Evolutionary conservation across 345 rosid species (phyloP), one percentile per base, ranked within the genome.

Genomic region (Tarenaya hassleriana): DNA sequence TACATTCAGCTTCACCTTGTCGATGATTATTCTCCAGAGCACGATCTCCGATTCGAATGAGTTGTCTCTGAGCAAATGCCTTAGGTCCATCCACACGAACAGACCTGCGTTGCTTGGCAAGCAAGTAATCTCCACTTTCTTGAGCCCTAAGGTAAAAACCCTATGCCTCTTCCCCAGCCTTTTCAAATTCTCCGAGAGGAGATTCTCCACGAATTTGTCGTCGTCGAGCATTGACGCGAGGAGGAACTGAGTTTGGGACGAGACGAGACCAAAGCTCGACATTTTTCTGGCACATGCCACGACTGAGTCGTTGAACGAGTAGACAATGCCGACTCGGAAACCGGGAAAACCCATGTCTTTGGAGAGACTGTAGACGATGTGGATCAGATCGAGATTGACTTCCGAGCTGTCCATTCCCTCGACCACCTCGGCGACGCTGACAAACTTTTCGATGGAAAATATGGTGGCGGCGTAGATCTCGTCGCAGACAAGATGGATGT

Each of bases 301-400:
- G 3, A 87, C 92, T 0, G 7, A 42, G 13, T 87, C 92, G 20
- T 87, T 91, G 68, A 77, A 84, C 0, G 95, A 91, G 45, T 84
- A 91, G 16, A 87, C 70, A 1, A 86, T 76, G 13, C 96, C 98
- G 0, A 87, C 95, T 46, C 89, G 64, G 9, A 91, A 74, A 18
- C 96, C 98, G 0, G 95, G 98, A 12, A 91, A 60, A 0, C 98
- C 96, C 86, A 91, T 74, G 69, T 91, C 98, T 68, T 91, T 91
- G 7, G 98, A 91, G 50, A 91, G 70, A 61, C 96, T 87, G 58
- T 84, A 87, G 1, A 81, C 67, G 17, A 87, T 69, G 72, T 91
- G 98, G 50, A 91, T 56, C 8, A 84, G 73, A 29, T 87, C 82
- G 7, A 47, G 60, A 37, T 91, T 72, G 60, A 62, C 57, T 51